Evolutionary conservation across 495 filamentous ascomycete species (phyloP).

Genomic region (Letharia columbiana): DNA sequence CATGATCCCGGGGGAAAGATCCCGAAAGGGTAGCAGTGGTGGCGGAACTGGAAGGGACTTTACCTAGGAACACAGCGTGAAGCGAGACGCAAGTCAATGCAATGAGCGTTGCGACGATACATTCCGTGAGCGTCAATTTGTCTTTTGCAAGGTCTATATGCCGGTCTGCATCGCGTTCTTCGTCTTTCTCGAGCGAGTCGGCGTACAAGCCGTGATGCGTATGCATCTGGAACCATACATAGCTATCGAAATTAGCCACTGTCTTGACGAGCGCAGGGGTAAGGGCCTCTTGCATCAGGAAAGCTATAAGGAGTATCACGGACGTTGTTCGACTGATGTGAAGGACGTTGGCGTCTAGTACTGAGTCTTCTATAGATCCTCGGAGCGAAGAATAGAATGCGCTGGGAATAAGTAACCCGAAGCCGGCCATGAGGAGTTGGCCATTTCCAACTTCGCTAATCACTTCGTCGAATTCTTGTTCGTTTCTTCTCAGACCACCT

Average conservation of each 20-base stretch:
- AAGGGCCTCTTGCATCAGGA: conserved; percentile 40
- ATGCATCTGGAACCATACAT: conserved; percentile 70
- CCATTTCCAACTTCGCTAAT: conserved; percentile 77
- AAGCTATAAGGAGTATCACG: conserved; percentile 71
- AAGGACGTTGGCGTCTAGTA: conserved; percentile 44
- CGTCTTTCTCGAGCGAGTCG: conserved; percentile 60
- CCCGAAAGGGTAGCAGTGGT: not conserved
- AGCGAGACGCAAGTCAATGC: conserved; percentile 67
- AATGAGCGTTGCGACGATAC: conserved; percentile 55
- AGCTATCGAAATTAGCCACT: conserved; percentile 40
- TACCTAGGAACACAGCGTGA: conserved; percentile 62
- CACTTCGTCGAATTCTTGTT: conserved; percentile 63
- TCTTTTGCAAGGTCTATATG: conserved; percentile 52
- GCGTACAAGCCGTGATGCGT: conserved; percentile 78
- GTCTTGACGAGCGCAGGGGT: conserved; percentile 11
- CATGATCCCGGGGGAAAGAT: not conserved
- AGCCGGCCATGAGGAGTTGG: conserved; percentile 69
- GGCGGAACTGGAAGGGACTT: not conserved
- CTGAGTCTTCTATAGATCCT: conserved; percentile 31
- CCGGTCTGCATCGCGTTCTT: conserved; percentile 59
- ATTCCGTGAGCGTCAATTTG: conserved; percentile 76
- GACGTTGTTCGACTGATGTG: conserved; percentile 68
- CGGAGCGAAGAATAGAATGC: conserved; percentile 61
- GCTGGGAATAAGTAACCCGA: conserved; percentile 75
- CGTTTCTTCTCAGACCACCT: conserved; percentile 57